phyloP scores from a whole-genome alignment of 2,329 filamentous ascomycete species.

The Corinectria fuckeliana region DNA sequence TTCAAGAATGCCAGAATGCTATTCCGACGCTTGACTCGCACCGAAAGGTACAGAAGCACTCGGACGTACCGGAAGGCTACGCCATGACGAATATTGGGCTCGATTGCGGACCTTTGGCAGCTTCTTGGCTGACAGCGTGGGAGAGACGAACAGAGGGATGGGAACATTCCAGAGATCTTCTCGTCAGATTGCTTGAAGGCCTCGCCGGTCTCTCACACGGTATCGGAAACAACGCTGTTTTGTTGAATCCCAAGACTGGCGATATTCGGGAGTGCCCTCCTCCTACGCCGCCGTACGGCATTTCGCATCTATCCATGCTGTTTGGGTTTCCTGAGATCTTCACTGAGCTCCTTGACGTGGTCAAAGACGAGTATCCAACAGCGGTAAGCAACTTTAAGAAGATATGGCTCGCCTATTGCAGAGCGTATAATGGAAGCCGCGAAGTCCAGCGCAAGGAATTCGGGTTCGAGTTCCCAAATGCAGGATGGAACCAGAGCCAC shows the following conservation, averaged over 20 bases:
- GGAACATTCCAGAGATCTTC: slow-evolving; percentile 10
- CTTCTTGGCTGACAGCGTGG: slow-evolving; percentile 27
- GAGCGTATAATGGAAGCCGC: slow-evolving; percentile 21
- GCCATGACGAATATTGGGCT: slow-evolving; percentile 30
- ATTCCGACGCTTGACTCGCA: slow-evolving; percentile 23
- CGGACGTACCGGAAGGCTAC: slow-evolving; percentile 19
- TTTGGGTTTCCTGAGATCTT: slow-evolving; percentile 28
- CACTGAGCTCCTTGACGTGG: slow-evolving; percentile 19
- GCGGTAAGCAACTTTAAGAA: slow-evolving; percentile 11
- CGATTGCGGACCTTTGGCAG: slow-evolving; percentile 25
- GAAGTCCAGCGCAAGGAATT: slow-evolving; percentile 22
- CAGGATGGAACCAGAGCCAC: slow-evolving; percentile 25
- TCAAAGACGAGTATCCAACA: slow-evolving; percentile 14
- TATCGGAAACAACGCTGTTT: slow-evolving; percentile 25
- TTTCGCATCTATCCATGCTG: slow-evolving; percentile 27
- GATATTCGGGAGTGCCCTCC: slow-evolving; percentile 26
- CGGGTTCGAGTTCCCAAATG: slow-evolving; percentile 23
- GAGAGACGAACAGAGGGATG: slow-evolving; percentile 22
- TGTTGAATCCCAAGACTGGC: slow-evolving; percentile 25
- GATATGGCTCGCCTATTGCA: slow-evolving; percentile 24
- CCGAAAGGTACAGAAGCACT: slow-evolving; percentile 26
- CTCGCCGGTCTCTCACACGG: slow-evolving; percentile 14
- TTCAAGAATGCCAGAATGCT: slow-evolving; percentile 18
- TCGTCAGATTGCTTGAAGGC: slow-evolving; percentile 21
- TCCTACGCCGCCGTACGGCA: slow-evolving; percentile 20